A percentile compares a stretch with the other conserved stretches of the same genome.
These are phyloP conservation scores for Microsporum ferrugineum DNA, from an alignment of 2,329 filamentous ascomycete species.

Conservation along the genomic window DNA sequence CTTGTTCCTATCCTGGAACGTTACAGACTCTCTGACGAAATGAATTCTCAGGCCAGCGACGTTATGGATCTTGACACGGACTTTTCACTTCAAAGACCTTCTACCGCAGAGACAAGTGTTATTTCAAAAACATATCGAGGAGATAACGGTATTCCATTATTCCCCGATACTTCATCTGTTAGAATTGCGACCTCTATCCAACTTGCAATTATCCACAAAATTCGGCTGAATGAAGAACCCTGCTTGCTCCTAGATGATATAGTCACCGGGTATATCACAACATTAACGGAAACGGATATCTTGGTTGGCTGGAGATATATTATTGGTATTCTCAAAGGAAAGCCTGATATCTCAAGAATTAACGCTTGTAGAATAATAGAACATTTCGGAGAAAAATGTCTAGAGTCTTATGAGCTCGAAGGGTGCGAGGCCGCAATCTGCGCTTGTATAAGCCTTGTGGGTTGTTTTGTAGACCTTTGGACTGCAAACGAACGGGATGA, in stretches of 20 bases:
- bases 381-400: conserved; percentile 37
- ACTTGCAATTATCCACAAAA: conserved; percentile 23
- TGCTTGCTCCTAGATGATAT: conserved; percentile 2
- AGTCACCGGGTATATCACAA: conserved; percentile 28
- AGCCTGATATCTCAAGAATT: conserved; percentile 19
- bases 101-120: conserved; percentile 15
- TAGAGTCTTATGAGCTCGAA: conserved; percentile 49
- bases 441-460: conserved; percentile 56
- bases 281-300: conserved; percentile 29
- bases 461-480: conserved; percentile 55
- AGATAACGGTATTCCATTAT: conserved; percentile 18
- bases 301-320: conserved; percentile 27
- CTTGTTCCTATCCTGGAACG: conserved; percentile 25
- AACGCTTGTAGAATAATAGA: conserved; percentile 38
- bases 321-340: conserved; percentile 18
- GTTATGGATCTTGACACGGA: conserved; percentile 36
- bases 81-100: conserved; percentile 21
- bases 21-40: conserved; percentile 14
- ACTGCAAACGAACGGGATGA: conserved; percentile 43
- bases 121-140: conserved; percentile 25
- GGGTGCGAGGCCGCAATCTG: conserved; percentile 63
- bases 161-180: conserved; percentile 26
- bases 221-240: conserved; percentile 9
- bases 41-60: conserved; percentile 16
- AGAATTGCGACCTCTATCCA: conserved; percentile 28